Evolutionary conservation across 2,329 filamentous ascomycete genomes (phyloP).

Genomic region (Diaporthe australafricana): DNA sequence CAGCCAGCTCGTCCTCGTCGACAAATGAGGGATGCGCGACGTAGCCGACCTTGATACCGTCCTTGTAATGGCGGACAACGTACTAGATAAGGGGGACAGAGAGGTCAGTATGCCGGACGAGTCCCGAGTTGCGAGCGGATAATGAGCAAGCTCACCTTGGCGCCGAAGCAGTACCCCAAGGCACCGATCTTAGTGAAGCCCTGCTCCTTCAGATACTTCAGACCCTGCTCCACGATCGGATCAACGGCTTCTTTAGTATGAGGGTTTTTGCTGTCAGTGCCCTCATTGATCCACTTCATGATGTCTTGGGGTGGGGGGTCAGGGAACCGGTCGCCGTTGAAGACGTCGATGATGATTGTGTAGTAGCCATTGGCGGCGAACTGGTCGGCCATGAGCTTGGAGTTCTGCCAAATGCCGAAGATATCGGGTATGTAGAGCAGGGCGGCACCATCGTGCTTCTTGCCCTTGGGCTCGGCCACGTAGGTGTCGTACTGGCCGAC

Average conservation of each 20-base stretch:
- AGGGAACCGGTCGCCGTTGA: constrained; percentile 72
- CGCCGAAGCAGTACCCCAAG: constrained; percentile 82
- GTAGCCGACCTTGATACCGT: constrained; percentile 77
- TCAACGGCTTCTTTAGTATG: constrained; percentile 59
- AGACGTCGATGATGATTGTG: constrained; percentile 76
- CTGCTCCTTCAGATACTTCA: constrained; percentile 69
- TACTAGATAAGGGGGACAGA: constrained; percentile 60
- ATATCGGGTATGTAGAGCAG: constrained; percentile 62
- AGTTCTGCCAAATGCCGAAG: constrained; percentile 67
- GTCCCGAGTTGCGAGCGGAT: background rate
- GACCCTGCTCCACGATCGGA: constrained; percentile 59
- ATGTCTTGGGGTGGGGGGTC: constrained; percentile 62
- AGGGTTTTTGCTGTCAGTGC: constrained; percentile 60
- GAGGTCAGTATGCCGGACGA: background rate
- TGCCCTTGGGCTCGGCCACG: constrained; percentile 58
- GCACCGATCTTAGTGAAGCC: constrained; percentile 70
- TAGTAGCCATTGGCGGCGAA: constrained; percentile 80
- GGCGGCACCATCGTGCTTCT: constrained; percentile 53
- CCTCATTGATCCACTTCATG: constrained; percentile 56
- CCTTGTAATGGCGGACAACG: constrained; percentile 73
- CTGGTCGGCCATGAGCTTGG: constrained; percentile 77
- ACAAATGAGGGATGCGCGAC: constrained; percentile 84
- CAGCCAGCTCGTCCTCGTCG: constrained; percentile 71
- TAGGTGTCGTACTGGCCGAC: constrained; percentile 62
- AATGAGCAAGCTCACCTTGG: constrained; percentile 61